phyloP scores from a whole-genome alignment of 129 eudicot genomes.

The Chrysanthemum makinoi region DNA sequence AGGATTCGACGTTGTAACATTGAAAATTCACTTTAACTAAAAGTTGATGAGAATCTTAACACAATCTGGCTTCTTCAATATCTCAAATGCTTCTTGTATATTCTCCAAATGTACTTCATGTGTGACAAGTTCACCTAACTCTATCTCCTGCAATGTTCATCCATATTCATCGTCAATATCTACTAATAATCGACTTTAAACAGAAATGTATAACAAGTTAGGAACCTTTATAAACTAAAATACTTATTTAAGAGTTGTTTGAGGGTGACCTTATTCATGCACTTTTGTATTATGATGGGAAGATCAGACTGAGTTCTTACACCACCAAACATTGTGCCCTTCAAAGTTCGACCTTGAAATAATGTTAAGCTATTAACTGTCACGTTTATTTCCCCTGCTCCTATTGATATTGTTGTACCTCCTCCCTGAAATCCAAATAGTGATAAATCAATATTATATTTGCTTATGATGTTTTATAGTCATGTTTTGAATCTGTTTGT shows the following conservation, averaged over 20 bases:
- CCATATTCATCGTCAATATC: no score
- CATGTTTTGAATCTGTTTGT: no score
- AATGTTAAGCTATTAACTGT: conserved; percentile 27
- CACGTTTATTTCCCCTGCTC: conserved; percentile 38
- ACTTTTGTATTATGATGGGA: no score
- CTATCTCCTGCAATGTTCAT: conserved; percentile 34
- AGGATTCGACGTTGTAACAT: background rate
- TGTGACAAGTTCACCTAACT: conserved; percentile 39
- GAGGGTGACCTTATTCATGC: no score
- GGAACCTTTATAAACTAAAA: no score
- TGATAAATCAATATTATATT: no score
- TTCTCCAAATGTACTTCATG: conserved; percentile 45
- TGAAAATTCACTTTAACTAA: background rate
- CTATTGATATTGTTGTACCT: conserved; percentile 40
- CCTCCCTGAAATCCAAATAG: conserved; percentile 31
- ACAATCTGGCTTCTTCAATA: conserved; percentile 40
- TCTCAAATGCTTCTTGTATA: conserved; percentile 40
- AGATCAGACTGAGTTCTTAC: conserved; percentile 5
- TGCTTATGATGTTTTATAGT: no score
- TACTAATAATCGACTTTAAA: no score
- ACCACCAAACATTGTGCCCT: conserved; percentile 49
- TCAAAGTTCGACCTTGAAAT: conserved; percentile 40
- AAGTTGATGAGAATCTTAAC: conserved; percentile 30
- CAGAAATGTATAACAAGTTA: no score
- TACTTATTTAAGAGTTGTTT: no score